These are phyloP conservation scores for Nemania serpens DNA, from an alignment of 2,329 filamentous ascomycete species.

Conservation along the genomic window DNA sequence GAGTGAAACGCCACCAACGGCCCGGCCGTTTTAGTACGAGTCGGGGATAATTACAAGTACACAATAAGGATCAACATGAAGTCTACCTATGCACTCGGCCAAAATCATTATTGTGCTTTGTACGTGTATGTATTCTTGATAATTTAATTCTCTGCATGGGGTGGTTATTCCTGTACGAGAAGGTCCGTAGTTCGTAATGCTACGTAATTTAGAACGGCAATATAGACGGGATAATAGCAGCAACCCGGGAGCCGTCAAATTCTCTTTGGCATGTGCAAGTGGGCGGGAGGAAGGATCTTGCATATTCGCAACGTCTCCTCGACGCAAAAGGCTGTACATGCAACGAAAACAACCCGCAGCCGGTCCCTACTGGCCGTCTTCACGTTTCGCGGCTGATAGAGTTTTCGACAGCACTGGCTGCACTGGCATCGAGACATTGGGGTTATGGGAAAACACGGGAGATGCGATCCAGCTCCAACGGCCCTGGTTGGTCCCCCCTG, in stretches of 20 bases:
- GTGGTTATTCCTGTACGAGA: not conserved
- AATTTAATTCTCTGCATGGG: not conserved
- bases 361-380: not conserved
- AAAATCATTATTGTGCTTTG: not conserved
- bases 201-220: conserved; percentile 14
- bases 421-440: conserved; percentile 19
- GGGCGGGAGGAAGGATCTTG: conserved; percentile 13
- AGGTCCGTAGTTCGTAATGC: conserved; percentile 3
- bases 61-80: not conserved
- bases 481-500: conserved; percentile 11
- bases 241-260: conserved; percentile 7
- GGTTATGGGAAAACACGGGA: conserved; percentile 32
- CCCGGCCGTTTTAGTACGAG: no score
- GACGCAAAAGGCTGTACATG: conserved; percentile 18
- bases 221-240: conserved; percentile 19
- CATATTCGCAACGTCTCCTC: conserved; percentile 21
- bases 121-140: not conserved
- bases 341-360: conserved; percentile 28
- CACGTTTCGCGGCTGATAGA: conserved; percentile 9
- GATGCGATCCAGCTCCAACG: conserved; percentile 11
- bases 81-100: no score
- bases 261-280: conserved; percentile 9
- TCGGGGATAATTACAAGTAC: not conserved
- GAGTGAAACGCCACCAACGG: no score
- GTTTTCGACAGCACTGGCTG: not conserved